Evolutionary conservation across 106 monocot species (phyloP).

Genomic region (Cymbidium sinense): DNA sequence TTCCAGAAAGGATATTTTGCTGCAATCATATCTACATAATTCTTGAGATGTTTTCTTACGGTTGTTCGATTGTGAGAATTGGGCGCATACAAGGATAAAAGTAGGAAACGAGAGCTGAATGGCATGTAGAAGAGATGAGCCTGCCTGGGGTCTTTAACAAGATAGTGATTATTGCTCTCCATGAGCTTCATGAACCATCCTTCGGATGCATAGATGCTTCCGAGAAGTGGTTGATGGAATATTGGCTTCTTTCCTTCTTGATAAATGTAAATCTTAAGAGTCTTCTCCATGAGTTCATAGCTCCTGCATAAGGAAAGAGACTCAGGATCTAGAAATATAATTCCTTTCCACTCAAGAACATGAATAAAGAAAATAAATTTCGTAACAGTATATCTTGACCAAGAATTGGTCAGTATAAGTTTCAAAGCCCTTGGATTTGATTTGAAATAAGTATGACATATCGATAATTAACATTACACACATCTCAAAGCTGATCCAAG

Average conservation of each 20-base stretch:
- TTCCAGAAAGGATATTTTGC: conserved; percentile 59
- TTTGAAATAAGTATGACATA: too few species aligned
- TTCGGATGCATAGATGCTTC: conserved; percentile 53
- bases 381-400: too few species aligned
- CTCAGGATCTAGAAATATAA: not conserved
- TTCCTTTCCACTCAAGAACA: not conserved
- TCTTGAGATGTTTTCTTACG: conserved; percentile 14
- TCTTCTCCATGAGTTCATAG: conserved; percentile 50
- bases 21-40: conserved; percentile 30
- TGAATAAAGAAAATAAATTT: not conserved
- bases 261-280: conserved; percentile 47
- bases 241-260: conserved; percentile 37
- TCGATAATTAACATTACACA: too few species aligned
- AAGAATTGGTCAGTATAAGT: too few species aligned
- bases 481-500: too few species aligned
- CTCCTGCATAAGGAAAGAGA: conserved; percentile 24
- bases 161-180: conserved; percentile 24
- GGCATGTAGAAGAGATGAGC: conserved; percentile 57
- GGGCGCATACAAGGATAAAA: conserved; percentile 20
- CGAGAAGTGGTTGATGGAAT: conserved; percentile 40
- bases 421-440: too few species aligned
- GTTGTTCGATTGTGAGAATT: conserved; percentile 22
- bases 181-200: conserved; percentile 66
- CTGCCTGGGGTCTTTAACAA: conserved; percentile 23
- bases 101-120: conserved; percentile 36